These are phyloP conservation scores for Aspergillus affinis DNA, from an alignment of 495 filamentous ascomycete species.

Conservation along the genomic window DNA sequence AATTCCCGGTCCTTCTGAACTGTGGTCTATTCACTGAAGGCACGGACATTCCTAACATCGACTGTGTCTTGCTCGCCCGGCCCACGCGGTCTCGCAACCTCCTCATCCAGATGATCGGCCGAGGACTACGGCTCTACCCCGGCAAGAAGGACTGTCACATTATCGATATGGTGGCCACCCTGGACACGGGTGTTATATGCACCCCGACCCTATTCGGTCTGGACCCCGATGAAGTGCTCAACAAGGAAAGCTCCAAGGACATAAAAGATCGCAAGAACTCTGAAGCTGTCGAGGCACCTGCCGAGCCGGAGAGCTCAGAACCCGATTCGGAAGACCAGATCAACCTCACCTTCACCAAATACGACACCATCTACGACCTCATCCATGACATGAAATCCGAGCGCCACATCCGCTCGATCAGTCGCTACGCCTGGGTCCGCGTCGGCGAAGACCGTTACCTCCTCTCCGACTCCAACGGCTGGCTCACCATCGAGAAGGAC, in stretches of 20 bases:
- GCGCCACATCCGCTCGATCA: constrained; percentile 72
- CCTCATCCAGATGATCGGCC: constrained; percentile 95
- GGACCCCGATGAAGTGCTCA: constrained; percentile 77
- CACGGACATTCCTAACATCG: constrained; percentile 96
- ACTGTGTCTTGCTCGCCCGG: constrained; percentile 85
- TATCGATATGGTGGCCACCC: constrained; percentile 90
- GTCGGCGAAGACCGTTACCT: constrained; percentile 64
- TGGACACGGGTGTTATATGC: constrained; percentile 79
- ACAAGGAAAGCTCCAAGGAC: constrained; percentile 55
- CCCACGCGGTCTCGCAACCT: constrained; percentile 90
- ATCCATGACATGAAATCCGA: constrained; percentile 80
- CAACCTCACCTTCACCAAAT: constrained; percentile 69
- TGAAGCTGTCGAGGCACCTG: constrained; percentile 35
- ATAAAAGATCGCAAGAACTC: constrained; percentile 53
- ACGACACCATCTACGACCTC: constrained; percentile 84
- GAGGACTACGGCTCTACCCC: constrained; percentile 79
- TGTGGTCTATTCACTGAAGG: constrained; percentile 96
- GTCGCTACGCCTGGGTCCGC: constrained; percentile 76
- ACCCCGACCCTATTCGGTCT: constrained; percentile 92
- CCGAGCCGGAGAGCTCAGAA: constrained; percentile 1
- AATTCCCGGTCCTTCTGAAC: constrained; percentile 88
- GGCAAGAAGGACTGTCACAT: constrained; percentile 89
- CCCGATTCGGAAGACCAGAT: constrained; percentile 23
- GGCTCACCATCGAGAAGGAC: constrained; percentile 58
- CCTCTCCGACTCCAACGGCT: constrained; percentile 49